Base-by-base conservation (phyloP, 225 moss, liverwort and hornwort genomes). In the Sphagnum contortum region DNA sequence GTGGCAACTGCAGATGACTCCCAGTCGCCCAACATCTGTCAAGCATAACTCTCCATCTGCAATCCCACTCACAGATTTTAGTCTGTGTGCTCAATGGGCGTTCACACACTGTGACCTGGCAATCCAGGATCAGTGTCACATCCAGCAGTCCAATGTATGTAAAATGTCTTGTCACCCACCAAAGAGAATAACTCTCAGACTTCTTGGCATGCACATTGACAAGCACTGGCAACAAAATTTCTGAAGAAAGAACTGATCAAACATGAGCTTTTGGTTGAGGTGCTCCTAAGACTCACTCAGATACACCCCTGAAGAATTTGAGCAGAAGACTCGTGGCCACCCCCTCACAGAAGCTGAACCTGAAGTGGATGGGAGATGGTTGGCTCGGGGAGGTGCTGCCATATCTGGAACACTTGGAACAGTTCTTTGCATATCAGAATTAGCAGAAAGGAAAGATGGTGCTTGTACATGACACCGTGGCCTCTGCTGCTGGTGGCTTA, bases 1-100 rank as follows among this genome's bases (percentile, higher is more conserved):
- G 68, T 95, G 94, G 74, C 94, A 95, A 64, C 79, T 72, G 76
- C 94, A 95, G 71, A 84, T 77, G 60, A 92, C 89, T 57, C 94
- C 94, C 71, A 95, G 73, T 64, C 92, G 88, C 67, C 94, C 86
- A 13, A 69, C 63, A 61, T 89, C 80, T 59, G 89, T 86, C 63
- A 94, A 73, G 50, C 80, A 81, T 14, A 94, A 77, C 74, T 89
- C 87, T 69, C 94, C 94, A 65, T 70, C 94, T 94, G 91, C 81
- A 77, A 78, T 66, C 68, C 72, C 80, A 87, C 45, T 67, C 50
- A 12, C 12, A 71, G 29, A 14, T 62, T 69, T 47, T 29, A 49
- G 44, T 11, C 45, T 12, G 8, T 69, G 4, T 29, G 29, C 29
- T 29, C 12, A 55, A n/a, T 9, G 9, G 55, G 62, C 8, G 48